Evolutionary conservation across 2,329 filamentous ascomycete genomes (phyloP), one percentile per base, ranked within the genome.

Genomic region (Fusarium tuaranense): DNA sequence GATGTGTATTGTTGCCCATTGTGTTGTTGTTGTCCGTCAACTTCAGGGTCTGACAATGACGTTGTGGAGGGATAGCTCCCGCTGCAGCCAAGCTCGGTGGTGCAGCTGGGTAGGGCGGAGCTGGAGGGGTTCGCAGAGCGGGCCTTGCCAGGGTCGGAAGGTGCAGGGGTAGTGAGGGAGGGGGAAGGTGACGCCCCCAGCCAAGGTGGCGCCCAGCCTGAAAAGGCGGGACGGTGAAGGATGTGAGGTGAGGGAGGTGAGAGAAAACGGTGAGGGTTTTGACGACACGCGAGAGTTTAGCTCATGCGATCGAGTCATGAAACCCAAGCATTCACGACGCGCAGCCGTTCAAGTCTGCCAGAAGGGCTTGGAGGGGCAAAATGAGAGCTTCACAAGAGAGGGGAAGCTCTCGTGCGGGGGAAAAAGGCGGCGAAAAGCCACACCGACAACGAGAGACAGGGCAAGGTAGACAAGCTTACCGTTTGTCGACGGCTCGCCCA

Each of bases 401-500:
- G 34, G 39, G 51, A 55, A 61, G 39, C 46, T 27, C 36, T 22
- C n/a, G 16, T 41, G 46, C 53, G 61, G 34, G 44, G 22, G 39
- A n/a, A 46, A 60, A 16, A 59, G 34, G 53, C 53, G 53, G 53
- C 53, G 53, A 57, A 36, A 57, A 57, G 53, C 53, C 53, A 59
- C 55, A 59, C 32, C 55, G 34, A 22, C 34, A 59, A 59, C 22
- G n/a, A 62, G 58, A 63, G 25, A 69, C 60, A 20, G 64, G 81
- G 13, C 41, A 63, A 22, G 66, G 13, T 20, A 63, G 25, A 65
- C 58, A 20, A 65, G 81, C 87, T 78, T 83, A 91, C 90, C 90
- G 79, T 87, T 90, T 39, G 81, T 77, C 70, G 86, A 87, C n/a
- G 89, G 87, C 77, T 92, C 89, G 70, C 86, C 86, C 59, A 88